Percentiles rank a stretch among this genome's conserved stretches.
phyloP scores from a whole-genome alignment of 164 flowering plant genomes.

The Nymphaea colorata region DNA sequence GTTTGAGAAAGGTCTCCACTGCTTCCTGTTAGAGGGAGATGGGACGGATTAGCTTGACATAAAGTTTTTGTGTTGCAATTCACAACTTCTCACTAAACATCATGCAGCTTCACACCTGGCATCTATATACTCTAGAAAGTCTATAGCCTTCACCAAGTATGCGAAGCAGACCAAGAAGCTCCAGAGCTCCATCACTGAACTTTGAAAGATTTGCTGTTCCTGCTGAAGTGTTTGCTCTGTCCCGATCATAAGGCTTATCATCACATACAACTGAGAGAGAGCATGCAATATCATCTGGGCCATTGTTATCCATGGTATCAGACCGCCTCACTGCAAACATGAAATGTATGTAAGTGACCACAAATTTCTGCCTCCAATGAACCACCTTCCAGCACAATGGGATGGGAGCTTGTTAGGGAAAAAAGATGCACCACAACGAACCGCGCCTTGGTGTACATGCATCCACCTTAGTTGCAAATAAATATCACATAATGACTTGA shows the following conservation, averaged over 20 bases:
- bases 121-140: conserved; percentile 62
- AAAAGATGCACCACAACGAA: too few relatives aligned
- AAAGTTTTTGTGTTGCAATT: neutral
- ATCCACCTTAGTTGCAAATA: too few relatives aligned
- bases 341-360: conserved; percentile 4
- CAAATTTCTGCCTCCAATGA: neutral
- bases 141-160: conserved; percentile 83
- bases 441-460: too few relatives aligned
- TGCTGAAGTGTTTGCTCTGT: conserved; percentile 24
- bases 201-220: conserved; percentile 26
- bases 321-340: conserved; percentile 38
- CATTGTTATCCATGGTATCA: conserved; percentile 61
- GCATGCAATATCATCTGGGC: conserved; percentile 25
- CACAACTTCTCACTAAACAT: neutral
- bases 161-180: conserved; percentile 60
- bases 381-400: too few relatives aligned
- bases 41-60: neutral
- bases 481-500: too few relatives aligned
- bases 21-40: conserved; percentile 58
- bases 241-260: conserved; percentile 35
- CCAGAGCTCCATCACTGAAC: conserved; percentile 42
- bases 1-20: conserved; percentile 57
- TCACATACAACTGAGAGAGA: conserved; percentile 35
- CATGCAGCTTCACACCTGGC: conserved; percentile 51
- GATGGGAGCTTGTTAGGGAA: too few relatives aligned